Evolutionary conservation across 2,329 filamentous ascomycete species (phyloP), one percentile per base, ranked within the genome.

Genomic region (Hortaea sp.): DNA sequence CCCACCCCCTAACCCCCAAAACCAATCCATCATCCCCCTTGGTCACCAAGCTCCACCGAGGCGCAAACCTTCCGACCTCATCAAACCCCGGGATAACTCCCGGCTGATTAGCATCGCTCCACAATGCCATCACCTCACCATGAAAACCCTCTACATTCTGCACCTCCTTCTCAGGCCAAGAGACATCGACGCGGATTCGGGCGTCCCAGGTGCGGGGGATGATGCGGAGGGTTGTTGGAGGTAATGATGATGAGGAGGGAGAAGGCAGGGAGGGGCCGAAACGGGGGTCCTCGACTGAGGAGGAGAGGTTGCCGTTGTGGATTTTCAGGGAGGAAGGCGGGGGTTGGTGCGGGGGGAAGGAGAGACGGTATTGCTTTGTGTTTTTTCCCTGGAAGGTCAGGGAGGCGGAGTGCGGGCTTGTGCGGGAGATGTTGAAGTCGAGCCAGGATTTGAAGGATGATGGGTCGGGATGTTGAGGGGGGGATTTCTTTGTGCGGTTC

Each of bases 181-280:
- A 72, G 1, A 92, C 74, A 56, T 85, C 79, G 12, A 94, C 82
- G 11, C 75, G 75, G 86, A 89, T 95, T 3, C 76, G 75, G 29
- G 79, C 78, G 41, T 80, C 76, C 82, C 87, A 95, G 32, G 82
- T 78, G 31, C 92, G 76, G 53, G 85, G 84, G 84, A 89, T 95
- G 7, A 97, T 74, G 48, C 83, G 77, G 44, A 95, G 74, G 49
- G 83, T 78, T 38, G 73, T 73, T 34, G 7, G 32, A 4, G 32
- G 32, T 20, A 20, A 20, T 20, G 20, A 20, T 20, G 20, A 20
- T 20, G 20, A 20, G 20, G 20, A 20, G 20, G 20, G 4, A 20
- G 20, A 20, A 20, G 20, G 20, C 2, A 20, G 20, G 4, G 20
- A 2, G 39, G 45, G 29, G 10, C 39, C 39, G 38, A 50, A 54